phyloP scores from a whole-genome alignment of 1,284 basidiomycete species.

The Austroboletus niveus region DNA sequence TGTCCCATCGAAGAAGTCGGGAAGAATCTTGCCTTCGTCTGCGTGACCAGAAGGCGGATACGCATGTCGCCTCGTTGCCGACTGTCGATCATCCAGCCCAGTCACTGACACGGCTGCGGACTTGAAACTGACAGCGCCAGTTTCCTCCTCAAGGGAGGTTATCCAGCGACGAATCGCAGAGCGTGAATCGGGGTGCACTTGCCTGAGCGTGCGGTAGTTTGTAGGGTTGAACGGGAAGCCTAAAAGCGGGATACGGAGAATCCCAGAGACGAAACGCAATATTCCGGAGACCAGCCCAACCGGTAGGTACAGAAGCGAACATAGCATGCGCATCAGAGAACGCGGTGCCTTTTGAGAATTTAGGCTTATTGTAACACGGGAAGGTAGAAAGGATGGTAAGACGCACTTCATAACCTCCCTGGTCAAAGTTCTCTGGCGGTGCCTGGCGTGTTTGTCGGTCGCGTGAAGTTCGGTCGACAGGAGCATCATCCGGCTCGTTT shows the following conservation, averaged over 20 bases:
- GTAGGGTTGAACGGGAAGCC: conserved; percentile 40
- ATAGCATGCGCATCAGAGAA: conserved; percentile 14
- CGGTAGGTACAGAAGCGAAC: conserved; percentile 43
- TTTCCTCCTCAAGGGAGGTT: conserved; percentile 75
- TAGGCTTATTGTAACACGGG: background rate
- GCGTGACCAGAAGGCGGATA: conserved; percentile 27
- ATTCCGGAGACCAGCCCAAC: conserved; percentile 48
- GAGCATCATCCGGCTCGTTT: conserved; percentile 32
- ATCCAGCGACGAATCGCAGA: conserved; percentile 71
- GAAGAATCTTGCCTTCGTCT: conserved; percentile 53
- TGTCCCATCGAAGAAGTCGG: conserved; percentile 78
- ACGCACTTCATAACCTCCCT: conserved; percentile 25
- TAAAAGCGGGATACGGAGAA: conserved; percentile 54
- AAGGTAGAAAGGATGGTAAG: background rate
- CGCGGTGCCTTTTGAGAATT: conserved; percentile 1
- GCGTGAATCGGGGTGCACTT: conserved; percentile 38
- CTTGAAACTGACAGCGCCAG: conserved; percentile 61
- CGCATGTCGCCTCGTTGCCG: conserved; percentile 21
- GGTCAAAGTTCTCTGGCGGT: conserved; percentile 55
- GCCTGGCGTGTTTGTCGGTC: conserved; percentile 37
- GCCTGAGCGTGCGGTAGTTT: conserved; percentile 41
- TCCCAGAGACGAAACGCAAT: conserved; percentile 51
- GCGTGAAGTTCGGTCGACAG: conserved; percentile 10
- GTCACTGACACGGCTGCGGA: conserved; percentile 38
- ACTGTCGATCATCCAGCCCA: conserved; percentile 32